Conservation (phyloP, 352 stramenopile species). For the Pythium plurisporium region DNA sequence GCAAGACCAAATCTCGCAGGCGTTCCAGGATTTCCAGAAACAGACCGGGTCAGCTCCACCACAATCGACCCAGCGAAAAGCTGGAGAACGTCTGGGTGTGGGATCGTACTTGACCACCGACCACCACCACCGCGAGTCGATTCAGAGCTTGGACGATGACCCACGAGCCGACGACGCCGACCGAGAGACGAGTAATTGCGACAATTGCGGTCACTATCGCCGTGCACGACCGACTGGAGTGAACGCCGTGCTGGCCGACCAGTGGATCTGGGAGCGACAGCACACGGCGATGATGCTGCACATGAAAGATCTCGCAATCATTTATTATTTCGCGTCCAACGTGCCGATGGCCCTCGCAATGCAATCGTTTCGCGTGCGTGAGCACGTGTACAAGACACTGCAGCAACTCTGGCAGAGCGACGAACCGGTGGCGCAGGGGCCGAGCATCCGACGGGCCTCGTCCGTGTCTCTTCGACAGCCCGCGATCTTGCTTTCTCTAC, state of each 20-base stretch:
- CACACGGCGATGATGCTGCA: constrained; percentile 1
- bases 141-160: not conserved
- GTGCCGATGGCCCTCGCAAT: not conserved
- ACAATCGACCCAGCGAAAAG: not conserved
- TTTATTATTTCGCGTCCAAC: constrained; percentile 15
- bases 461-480: not conserved
- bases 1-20: constrained; percentile 33
- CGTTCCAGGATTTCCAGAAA: constrained; percentile 36
- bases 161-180: not conserved
- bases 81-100: not conserved
- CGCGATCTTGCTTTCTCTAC: not conserved
- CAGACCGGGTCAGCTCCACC: constrained; percentile 3
- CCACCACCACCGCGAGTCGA: not conserved
- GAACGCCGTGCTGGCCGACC: not conserved
- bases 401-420: constrained; percentile 4
- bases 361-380: constrained; percentile 12
- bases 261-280: constrained; percentile 18
- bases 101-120: not conserved
- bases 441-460: not conserved
- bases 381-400: constrained; percentile 7
- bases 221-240: not conserved
- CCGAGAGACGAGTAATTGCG: not conserved
- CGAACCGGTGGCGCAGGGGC: not conserved
- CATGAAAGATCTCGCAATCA: constrained; percentile 15
- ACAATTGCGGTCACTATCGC: constrained; percentile 7